Base-by-base conservation (phyloP, 1,284 basidiomycete genomes). In the Phellopilus nigrolimitatus region DNA sequence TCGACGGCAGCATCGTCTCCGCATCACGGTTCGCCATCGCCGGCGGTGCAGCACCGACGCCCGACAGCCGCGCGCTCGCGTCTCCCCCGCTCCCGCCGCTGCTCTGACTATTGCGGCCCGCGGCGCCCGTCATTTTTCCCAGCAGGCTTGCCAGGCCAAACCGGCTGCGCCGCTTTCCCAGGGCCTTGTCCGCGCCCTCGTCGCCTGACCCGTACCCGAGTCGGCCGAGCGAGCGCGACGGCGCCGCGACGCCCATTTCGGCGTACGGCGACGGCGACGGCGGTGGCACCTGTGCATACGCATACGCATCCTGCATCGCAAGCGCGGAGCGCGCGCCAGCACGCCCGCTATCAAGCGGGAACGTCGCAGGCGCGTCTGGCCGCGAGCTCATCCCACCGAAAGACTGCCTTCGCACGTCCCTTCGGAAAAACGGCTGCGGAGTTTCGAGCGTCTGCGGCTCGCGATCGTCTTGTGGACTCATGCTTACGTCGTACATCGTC, bases 361-460 rank as follows among this genome's bases (percentile, higher is more conserved):
- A 58, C 52, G 40, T 80, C 57, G 69, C 78, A n/a, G 71, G 56
- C 13, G 79, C 59, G 46, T 74, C 75, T 5, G 84, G 79, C 21
- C 73, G 72, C 2, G 80, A 76, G 8, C 76, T 69, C 24, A 79
- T 66, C 9, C 87, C 88, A 38, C 78, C 72, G 58, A 90, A 89
- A 1, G 88, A 89, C 63, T 89, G 88, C 44, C 88, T 71, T 54
- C 88, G 73, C 34, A 60, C 59, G 53, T 88, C 84, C 25, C 54
- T 27, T 34, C 76, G 75, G 73, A 87, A 88, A 2, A 82, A 74
- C 2, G 81, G 78, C 42, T 79, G 73, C 3, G 84, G 84, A 19
- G 80, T 78, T 3, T 78, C 47, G 69, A 69, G 27, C 68, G 67
- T 15, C 72, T 63, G 49, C 24, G 39, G 34, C 43, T 51, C 36